A percentile compares a stretch with the other conserved stretches of the same genome.
phyloP scores from a whole-genome alignment of 2,329 filamentous ascomycete genomes.

The Fusarium caatingaense region DNA sequence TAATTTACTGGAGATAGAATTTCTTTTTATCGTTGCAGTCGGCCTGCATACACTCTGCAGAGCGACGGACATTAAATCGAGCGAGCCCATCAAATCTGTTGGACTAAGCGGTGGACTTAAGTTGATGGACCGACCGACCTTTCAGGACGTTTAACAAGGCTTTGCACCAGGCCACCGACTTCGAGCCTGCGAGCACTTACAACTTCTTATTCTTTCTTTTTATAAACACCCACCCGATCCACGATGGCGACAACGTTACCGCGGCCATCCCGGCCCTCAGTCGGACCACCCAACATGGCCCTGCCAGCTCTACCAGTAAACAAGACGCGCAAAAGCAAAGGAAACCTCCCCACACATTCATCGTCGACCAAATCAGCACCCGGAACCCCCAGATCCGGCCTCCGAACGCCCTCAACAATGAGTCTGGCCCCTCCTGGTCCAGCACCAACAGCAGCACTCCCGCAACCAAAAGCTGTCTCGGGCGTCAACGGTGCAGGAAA shows the following conservation, averaged over 20 bases:
- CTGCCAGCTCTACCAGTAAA: constrained; percentile 79
- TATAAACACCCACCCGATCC: constrained; percentile 9
- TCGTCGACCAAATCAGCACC: constrained; percentile 55
- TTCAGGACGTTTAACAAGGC: constrained; percentile 37
- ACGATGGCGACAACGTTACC: constrained; percentile 68
- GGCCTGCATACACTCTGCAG: constrained; percentile 5
- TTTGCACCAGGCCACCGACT: constrained; percentile 37
- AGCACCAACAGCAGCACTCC: constrained; percentile 64
- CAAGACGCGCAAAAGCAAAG: constrained; percentile 77
- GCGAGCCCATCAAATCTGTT: constrained; percentile 23
- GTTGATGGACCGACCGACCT: constrained; percentile 48
- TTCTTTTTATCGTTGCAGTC: constrained; percentile 8
- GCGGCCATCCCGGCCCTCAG: constrained; percentile 72
- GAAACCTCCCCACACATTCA: constrained; percentile 54
- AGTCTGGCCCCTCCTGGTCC: constrained; percentile 64
- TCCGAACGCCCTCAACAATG: constrained; percentile 70
- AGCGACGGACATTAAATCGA: constrained; percentile 29
- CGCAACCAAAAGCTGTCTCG: constrained; percentile 66
- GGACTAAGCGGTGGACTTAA: constrained; percentile 14
- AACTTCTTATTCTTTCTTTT: constrained; percentile 18
- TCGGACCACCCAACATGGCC: constrained; percentile 76
- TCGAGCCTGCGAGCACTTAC: constrained; percentile 33
- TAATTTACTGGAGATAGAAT: constrained; percentile 24
- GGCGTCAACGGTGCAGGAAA: constrained; percentile 71
- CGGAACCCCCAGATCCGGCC: constrained; percentile 66